Conservation (phyloP, 202 grass and related monocot genomes). For the Saccharum hybrid region DNA sequence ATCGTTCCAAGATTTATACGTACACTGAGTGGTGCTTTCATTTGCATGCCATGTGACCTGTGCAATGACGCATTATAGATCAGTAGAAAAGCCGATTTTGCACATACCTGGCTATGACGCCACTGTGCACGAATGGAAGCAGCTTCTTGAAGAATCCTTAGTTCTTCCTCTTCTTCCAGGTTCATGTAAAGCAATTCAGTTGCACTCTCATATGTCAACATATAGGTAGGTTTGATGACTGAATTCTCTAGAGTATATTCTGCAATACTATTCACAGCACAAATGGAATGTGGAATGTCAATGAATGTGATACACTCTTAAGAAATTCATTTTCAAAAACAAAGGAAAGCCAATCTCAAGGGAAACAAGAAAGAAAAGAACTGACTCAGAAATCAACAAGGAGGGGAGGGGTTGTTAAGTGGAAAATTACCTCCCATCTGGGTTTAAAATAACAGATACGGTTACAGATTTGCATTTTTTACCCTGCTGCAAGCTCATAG, state of each 20-base stretch:
- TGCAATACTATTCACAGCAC: constrained; percentile 72
- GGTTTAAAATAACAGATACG: constrained; percentile 73
- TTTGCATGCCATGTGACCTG: constrained; percentile 10
- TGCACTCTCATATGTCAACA: constrained; percentile 98
- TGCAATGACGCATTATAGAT: constrained; percentile 24
- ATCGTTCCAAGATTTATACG: constrained; percentile 9
- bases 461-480: constrained; percentile 78
- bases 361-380: constrained; percentile 19
- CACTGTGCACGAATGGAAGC: constrained; percentile 69
- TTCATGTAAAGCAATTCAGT: constrained; percentile 88
- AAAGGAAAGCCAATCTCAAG: background rate
- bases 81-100: constrained; percentile 9
- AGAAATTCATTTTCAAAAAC: background rate
- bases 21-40: constrained; percentile 7
- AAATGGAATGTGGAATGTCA: constrained; percentile 37
- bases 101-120: constrained; percentile 64
- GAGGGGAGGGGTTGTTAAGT: background rate
- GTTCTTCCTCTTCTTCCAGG: constrained; percentile 85
- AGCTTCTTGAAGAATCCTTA: constrained; percentile 87
- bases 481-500: constrained; percentile 95
- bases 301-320: constrained; percentile 9
- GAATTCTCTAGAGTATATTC: constrained; percentile 87
- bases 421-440: constrained; percentile 73
- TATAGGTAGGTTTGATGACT: constrained; percentile 92
- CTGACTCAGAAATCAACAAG: constrained; percentile 24